These are phyloP conservation scores for Ceratocystis alfenasii DNA, from an alignment of 2,329 filamentous ascomycete genomes.

Conservation along the genomic window DNA sequence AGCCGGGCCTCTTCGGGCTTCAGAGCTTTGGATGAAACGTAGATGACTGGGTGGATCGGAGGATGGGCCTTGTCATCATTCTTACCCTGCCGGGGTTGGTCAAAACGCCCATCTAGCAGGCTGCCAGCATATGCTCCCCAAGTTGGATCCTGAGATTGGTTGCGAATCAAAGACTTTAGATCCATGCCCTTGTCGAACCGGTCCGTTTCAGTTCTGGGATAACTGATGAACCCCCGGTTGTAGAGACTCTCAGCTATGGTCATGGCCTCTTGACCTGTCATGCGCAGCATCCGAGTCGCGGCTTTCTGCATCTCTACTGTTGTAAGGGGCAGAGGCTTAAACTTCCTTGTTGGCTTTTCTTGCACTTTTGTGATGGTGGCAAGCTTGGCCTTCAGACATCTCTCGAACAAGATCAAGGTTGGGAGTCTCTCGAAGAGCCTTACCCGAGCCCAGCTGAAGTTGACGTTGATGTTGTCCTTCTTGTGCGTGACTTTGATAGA, in stretches of 20 bases:
- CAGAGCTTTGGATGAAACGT: constrained; percentile 53
- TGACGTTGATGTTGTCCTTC: constrained; percentile 65
- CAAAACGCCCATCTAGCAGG: constrained; percentile 64
- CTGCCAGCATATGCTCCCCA: constrained; percentile 76
- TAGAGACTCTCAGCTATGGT: constrained; percentile 75
- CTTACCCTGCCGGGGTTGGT: constrained; percentile 66
- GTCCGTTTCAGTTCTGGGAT: constrained; percentile 93
- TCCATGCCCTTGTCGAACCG: constrained; percentile 88
- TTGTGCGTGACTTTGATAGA: constrained; percentile 71
- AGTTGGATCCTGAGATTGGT: constrained; percentile 61
- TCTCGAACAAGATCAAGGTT: constrained; percentile 71
- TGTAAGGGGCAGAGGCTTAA: constrained; percentile 83
- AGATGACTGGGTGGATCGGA: constrained; percentile 91
- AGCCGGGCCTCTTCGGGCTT: constrained; percentile 60
- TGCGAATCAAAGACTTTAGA: constrained; percentile 64
- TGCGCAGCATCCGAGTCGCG: constrained; percentile 75
- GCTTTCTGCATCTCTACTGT: constrained; percentile 96
- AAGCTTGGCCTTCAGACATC: constrained; percentile 62
- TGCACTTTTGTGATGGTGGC: constrained; percentile 76
- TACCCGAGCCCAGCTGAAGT: constrained; percentile 70
- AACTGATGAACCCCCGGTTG: constrained; percentile 91
- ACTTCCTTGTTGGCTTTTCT: constrained; percentile 86
- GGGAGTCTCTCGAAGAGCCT: constrained; percentile 80
- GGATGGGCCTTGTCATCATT: constrained; percentile 97
- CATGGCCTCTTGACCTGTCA: constrained; percentile 89